Evolutionary conservation across 2,329 filamentous ascomycete species (phyloP).

Genomic region (Boeremia lycopersici): DNA sequence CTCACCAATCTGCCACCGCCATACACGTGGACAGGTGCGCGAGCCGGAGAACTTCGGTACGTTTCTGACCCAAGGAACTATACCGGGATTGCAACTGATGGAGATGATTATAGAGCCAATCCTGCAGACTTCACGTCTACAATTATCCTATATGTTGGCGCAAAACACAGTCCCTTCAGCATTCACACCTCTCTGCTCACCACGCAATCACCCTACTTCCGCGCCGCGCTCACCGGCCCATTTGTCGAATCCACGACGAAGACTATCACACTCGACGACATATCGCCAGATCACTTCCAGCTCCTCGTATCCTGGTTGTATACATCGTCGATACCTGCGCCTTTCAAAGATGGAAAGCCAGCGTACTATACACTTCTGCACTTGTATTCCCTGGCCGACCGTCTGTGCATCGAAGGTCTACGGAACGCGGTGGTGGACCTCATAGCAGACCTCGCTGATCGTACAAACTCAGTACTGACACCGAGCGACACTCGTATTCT

Average conservation of each 20-base stretch:
- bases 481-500: conserved; percentile 56
- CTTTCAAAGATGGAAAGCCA: conserved; percentile 54
- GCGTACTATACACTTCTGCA: conserved; percentile 59
- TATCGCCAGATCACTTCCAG: conserved; percentile 54
- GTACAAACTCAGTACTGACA: conserved; percentile 57
- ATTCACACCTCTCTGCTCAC: conserved; percentile 58
- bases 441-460: conserved; percentile 53
- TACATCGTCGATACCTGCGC: conserved; percentile 48
- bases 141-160: conserved; percentile 48
- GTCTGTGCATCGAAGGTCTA: conserved; percentile 53
- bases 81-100: neutral
- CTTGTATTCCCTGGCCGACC: conserved; percentile 54
- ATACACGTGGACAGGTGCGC: conserved; percentile 34
- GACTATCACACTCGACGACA: conserved; percentile 52
- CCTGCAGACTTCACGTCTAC: conserved; percentile 50
- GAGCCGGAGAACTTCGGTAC: conserved; percentile 27
- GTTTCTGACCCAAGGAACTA: conserved; percentile 22
- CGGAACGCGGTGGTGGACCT: conserved; percentile 53
- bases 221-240: conserved; percentile 54
- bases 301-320: conserved; percentile 60
- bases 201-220: conserved; percentile 56
- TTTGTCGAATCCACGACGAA: conserved; percentile 55
- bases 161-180: conserved; percentile 49
- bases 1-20: conserved; percentile 39
- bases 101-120: conserved; percentile 38